Evolutionary conservation across 139 green algal species (phyloP), one percentile per base, ranked within the genome.

Genomic region (Microglena sp.): DNA sequence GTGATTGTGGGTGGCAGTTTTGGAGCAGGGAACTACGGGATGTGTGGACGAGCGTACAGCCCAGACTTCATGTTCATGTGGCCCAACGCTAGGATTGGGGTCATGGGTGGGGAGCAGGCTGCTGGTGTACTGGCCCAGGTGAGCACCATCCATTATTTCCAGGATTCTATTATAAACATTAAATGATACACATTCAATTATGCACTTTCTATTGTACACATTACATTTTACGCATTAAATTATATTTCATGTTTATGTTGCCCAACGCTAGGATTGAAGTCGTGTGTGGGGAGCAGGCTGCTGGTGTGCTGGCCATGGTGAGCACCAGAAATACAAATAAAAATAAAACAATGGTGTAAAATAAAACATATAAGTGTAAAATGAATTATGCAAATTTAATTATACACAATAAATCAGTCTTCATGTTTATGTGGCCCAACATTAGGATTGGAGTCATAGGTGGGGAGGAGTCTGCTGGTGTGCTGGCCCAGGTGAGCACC

Each of bases 21-120:
- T 64, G 91, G 90, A 2, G 91, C 91, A n/a, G 91, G 91, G 46
- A 96, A 97, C 79, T 97, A 97, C 74, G 91, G 91, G 67, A 97
- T 97, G 91, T 96, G 88, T 70, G 91, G 91, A 1, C 86, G 92
- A 15, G 90, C 91, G 31, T 97, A 94, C 83, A 83, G 70, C 60
- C 91, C 91, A 0, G 68, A 83, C 74, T 97, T 97, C 74, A 69
- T 97, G 46, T 97, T 89, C 82, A 96, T 88, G 78, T 97, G 91
- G 90, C 91, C 91, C 54, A 95, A 92, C 65, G 83, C 89, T 0
- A 79, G 91, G n/a, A 94, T 97, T 70, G 63, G 73, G 4, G 91
- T 97, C 43, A 96, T 96, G 91, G 89, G 89, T 2, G 90, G 90
- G 15, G 83, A 92, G 45, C 88, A 96, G 71, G 91, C 92, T 1